Evolutionary conservation across 139 green algal species (phyloP).

Genomic region (Microglena sp.): DNA sequence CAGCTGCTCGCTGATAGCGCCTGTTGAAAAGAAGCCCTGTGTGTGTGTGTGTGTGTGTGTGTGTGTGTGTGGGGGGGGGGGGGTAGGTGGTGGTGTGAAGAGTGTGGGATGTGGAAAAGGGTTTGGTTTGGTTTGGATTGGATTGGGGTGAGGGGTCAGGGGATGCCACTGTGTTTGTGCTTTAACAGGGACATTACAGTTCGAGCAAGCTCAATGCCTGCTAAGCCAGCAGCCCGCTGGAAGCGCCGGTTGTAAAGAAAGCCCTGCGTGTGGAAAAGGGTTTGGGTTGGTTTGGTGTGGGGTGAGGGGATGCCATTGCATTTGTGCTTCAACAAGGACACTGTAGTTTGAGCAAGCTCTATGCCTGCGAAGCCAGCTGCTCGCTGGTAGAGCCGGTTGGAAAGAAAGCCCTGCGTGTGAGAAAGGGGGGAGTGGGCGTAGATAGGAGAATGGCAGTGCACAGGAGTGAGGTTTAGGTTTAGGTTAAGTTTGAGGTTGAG

Average conservation of each 20-base stretch:
- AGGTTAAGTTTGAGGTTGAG: no score
- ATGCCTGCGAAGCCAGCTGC: slow-evolving; percentile 66
- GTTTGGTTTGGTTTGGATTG: not conserved
- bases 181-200: not conserved
- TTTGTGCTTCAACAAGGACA: slow-evolving; percentile 32
- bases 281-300: not conserved
- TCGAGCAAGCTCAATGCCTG: slow-evolving; percentile 66
- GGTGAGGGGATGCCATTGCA: no score
- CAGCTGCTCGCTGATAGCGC: slow-evolving; percentile 69
- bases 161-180: not conserved
- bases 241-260: slow-evolving; percentile 69
- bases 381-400: slow-evolving; percentile 71
- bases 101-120: not conserved
- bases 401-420: slow-evolving; percentile 56
- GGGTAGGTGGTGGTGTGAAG: not conserved
- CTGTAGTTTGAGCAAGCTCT: slow-evolving; percentile 65
- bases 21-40: slow-evolving; percentile 66
- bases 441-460: no score
- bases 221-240: slow-evolving; percentile 68
- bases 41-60: not conserved
- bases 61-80: not conserved
- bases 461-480: no score
- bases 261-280: slow-evolving; percentile 26
- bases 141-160: not conserved
- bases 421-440: no score